Evolutionary conservation across 768 basidiomycete genomes (phyloP), one percentile per base, ranked within the genome.

Genomic region (Amanita muscaria): DNA sequence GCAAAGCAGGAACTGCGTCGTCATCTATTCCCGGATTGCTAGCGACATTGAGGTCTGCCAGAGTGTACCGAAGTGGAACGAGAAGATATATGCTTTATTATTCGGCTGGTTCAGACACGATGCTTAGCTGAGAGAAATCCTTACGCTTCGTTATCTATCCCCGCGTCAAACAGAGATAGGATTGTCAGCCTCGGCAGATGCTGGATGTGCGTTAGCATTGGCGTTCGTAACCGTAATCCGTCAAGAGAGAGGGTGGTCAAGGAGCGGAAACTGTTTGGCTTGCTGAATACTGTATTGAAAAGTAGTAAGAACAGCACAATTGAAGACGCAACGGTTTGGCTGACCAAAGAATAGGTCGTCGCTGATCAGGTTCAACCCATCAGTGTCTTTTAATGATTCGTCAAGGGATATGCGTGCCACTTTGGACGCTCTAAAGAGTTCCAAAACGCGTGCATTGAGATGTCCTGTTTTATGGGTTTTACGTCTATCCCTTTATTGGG

Each of bases 1-100:
- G 49, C 37, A 84, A 57, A 34, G 77, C 77, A 18, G 79, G 70
- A 16, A 79, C 62, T 33, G 72, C 69, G 41, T 78, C 77, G 51
- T 82, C 73, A 46, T 72, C 61, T 54, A 85, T 73, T 37, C 57
- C 56, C 11, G 66, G 68, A 50, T 83, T 84, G 16, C 55, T 57
- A 9, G 74, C 64, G 44, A 83, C 52, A 40, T 71, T 71, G 10
- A 85, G 74, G 31, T 68, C 64, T 18, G 54, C 62, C 24, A 85
- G 67, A 22, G 75, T 70, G 40, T 63, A 66, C 54, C 74, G 77
- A 43, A 83, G 68, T 15, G 76, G 62, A 1, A 77, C 60, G 21
- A 85, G 68, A 23, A 76, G 68, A 50, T 72, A 83, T 19, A 82
- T 59, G 8, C 82, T 83, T 23, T 6, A 29, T 6, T 29, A 6